These are phyloP conservation scores for Stromatinia cepivora DNA, from an alignment of 2,329 filamentous ascomycete genomes.

Conservation along the genomic window DNA sequence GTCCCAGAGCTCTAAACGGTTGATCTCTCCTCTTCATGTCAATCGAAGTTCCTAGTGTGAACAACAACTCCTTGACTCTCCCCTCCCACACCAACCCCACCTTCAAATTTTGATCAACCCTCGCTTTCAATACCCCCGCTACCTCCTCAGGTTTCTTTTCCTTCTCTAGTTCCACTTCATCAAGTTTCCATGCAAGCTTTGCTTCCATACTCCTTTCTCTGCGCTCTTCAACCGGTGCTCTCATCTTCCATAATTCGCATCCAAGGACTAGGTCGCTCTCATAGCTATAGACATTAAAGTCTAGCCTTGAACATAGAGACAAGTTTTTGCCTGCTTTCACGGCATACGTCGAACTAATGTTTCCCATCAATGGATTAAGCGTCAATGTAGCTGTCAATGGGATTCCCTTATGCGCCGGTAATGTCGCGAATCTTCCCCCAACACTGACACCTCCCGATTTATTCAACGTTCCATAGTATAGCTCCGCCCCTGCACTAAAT, in stretches of 20 bases:
- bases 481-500: slow-evolving; percentile 86
- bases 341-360: slow-evolving; percentile 86
- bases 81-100: slow-evolving; percentile 92
- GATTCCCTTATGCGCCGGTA: slow-evolving; percentile 77
- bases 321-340: slow-evolving; percentile 82
- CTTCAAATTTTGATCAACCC: slow-evolving; percentile 83
- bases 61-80: slow-evolving; percentile 85
- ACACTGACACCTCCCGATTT: slow-evolving; percentile 91
- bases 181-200: slow-evolving; percentile 54
- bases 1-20: slow-evolving; percentile 72
- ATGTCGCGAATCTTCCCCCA: slow-evolving; percentile 83
- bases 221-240: slow-evolving; percentile 31
- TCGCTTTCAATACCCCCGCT: slow-evolving; percentile 84
- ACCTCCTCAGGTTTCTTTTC: slow-evolving; percentile 60
- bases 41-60: slow-evolving; percentile 84
- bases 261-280: slow-evolving; percentile 92
- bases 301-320: slow-evolving; percentile 84
- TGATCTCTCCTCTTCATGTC: slow-evolving; percentile 75
- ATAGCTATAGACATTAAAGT: slow-evolving; percentile 98
- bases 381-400: slow-evolving; percentile 93
- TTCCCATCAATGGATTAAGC: slow-evolving; percentile 91
- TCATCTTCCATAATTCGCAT: slow-evolving; percentile 85
- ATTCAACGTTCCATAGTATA: slow-evolving; percentile 94
- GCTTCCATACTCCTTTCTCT: slow-evolving; percentile 53
- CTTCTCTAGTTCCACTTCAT: slow-evolving; percentile 39